Conservation (phyloP, 495 filamentous ascomycete species). For the Delitschia confertaspora region DNA sequence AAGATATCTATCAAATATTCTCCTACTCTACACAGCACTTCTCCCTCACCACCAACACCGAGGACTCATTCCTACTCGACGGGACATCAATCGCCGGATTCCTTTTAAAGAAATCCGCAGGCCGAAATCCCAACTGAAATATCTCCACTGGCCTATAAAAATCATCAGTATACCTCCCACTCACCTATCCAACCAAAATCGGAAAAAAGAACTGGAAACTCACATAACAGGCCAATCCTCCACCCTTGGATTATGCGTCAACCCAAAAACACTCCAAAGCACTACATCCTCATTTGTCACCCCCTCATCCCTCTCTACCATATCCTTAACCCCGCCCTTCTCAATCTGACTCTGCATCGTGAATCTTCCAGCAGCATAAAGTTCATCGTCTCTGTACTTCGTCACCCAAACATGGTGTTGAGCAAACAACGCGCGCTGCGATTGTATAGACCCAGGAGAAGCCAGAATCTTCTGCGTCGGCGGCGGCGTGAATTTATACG, state of each 20-base stretch:
- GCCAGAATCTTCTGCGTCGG: slow-evolving; percentile 32
- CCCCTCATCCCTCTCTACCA: slow-evolving; percentile 36
- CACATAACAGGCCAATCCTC: slow-evolving; percentile 59
- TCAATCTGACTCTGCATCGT: slow-evolving; percentile 38
- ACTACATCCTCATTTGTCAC: slow-evolving; percentile 45
- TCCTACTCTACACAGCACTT: slow-evolving; percentile 12
- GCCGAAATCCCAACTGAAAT: slow-evolving; percentile 47
- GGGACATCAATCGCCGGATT: slow-evolving; percentile 51
- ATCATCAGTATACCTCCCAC: slow-evolving; percentile 1
- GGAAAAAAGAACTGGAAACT: slow-evolving; percentile 23
- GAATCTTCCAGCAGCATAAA: slow-evolving; percentile 27
- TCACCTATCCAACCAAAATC: not conserved
- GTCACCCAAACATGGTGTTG: slow-evolving; percentile 33
- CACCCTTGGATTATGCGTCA: slow-evolving; percentile 51
- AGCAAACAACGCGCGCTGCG: slow-evolving; percentile 24
- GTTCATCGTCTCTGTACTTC: slow-evolving; percentile 30
- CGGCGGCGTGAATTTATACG: slow-evolving; percentile 31
- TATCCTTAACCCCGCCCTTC: slow-evolving; percentile 38
- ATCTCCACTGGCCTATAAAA: slow-evolving; percentile 49
- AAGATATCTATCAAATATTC: slow-evolving; percentile 9
- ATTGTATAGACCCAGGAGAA: slow-evolving; percentile 12
- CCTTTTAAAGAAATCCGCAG: slow-evolving; percentile 46
- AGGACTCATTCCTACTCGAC: slow-evolving; percentile 44
- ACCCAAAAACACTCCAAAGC: slow-evolving; percentile 53
- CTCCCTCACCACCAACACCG: slow-evolving; percentile 34